phyloP scores from a whole-genome alignment of 2,329 filamentous ascomycete genomes.

The Aspergillus transmontanensis region DNA sequence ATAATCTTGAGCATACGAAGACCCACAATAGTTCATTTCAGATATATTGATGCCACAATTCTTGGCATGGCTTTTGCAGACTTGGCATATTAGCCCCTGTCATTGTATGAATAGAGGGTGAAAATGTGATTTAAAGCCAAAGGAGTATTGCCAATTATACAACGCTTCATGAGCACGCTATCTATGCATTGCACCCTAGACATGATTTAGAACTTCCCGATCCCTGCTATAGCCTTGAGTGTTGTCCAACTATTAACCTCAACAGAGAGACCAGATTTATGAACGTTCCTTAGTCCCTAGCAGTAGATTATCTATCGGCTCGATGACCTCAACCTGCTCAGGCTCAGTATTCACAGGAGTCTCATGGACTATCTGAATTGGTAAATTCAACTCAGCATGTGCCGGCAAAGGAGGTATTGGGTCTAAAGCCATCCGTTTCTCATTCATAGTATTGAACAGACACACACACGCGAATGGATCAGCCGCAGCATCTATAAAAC shows the following conservation, averaged over 20 bases:
- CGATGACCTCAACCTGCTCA: constrained; percentile 17
- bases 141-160: not conserved
- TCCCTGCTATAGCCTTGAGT: not conserved
- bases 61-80: not conserved
- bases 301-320: constrained; percentile 1
- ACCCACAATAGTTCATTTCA: not conserved
- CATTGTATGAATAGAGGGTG: not conserved
- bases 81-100: not conserved
- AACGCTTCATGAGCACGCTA: not conserved
- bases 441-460: constrained; percentile 72
- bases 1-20: not conserved
- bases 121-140: not conserved
- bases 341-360: constrained; percentile 6
- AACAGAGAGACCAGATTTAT: constrained; percentile 1
- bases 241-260: not conserved
- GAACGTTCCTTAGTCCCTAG: not conserved
- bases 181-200: not conserved
- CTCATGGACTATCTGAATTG: constrained; percentile 49
- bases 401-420: constrained; percentile 72
- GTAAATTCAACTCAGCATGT: constrained; percentile 66
- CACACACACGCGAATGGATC: constrained; percentile 81
- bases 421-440: constrained; percentile 64
- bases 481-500: constrained; percentile 67
- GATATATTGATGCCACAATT: not conserved
- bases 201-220: not conserved